These are phyloP conservation scores for Solanum phureja DNA, from an alignment of 257 asterid species.

Conservation along the genomic window DNA sequence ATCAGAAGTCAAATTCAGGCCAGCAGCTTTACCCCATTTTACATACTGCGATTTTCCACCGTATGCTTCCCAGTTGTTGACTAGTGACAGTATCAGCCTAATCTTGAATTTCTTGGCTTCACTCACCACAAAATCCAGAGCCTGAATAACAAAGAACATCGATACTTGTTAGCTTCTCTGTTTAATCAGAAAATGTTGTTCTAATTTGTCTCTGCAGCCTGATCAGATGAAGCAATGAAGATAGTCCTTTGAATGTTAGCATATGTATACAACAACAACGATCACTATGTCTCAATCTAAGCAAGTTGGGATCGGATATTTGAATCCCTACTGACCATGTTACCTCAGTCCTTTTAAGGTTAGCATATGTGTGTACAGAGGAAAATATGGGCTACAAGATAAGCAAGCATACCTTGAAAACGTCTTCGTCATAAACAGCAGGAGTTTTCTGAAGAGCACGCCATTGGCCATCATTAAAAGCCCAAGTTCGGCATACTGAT, in stretches of 20 bases:
- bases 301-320: not conserved
- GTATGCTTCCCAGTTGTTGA: constrained; percentile 90
- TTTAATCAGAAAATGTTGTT: not conserved
- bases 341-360: not conserved
- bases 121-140: constrained; percentile 75
- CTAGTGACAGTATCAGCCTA: constrained; percentile 71
- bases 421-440: constrained; percentile 61
- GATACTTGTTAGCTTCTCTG: not conserved
- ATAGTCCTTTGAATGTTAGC: not conserved
- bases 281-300: not conserved
- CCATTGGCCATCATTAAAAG: constrained; percentile 95
- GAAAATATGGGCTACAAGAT: not conserved
- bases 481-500: constrained; percentile 93
- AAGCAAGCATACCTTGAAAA: constrained; percentile 43
- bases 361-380: not conserved
- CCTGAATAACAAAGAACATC: constrained; percentile 28
- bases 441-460: constrained; percentile 84
- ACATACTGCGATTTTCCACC: constrained; percentile 94
- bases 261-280: not conserved
- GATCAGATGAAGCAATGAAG: not conserved
- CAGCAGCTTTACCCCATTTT: constrained; percentile 89
- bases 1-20: constrained; percentile 71
- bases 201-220: not conserved
- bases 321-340: not conserved
- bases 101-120: constrained; percentile 77